These are phyloP conservation scores for Trypanosoma caninum DNA, from an alignment of 208 protist genomes.

Conservation along the genomic window DNA sequence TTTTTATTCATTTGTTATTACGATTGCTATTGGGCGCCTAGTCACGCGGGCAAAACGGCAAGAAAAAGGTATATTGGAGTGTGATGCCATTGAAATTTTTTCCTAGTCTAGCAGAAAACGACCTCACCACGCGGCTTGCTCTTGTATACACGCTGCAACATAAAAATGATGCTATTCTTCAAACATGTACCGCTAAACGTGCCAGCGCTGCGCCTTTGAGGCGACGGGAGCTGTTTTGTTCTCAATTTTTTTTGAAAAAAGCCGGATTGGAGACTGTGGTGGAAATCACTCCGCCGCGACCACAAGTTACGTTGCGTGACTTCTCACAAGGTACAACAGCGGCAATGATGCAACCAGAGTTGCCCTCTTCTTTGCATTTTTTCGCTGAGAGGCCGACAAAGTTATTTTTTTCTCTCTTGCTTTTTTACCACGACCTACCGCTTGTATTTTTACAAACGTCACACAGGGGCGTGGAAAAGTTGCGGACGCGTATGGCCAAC, in stretches of 20 bases:
- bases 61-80: background rate
- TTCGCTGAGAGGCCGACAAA: background rate
- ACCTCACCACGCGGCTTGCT: slow-evolving; percentile 1
- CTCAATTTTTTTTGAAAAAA: background rate
- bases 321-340: background rate
- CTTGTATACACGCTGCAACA: slow-evolving; percentile 12
- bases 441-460: background rate
- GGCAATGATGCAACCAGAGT: background rate
- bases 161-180: slow-evolving; percentile 9
- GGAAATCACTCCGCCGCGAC: background rate
- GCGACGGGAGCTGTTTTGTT: background rate
- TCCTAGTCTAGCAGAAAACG: background rate
- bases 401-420: background rate
- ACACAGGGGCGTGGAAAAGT: background rate
- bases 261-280: background rate
- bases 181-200: background rate
- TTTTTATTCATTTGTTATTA: background rate
- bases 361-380: background rate
- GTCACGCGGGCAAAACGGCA: background rate
- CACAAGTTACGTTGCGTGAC: background rate
- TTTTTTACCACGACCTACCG: background rate
- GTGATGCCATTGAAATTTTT: slow-evolving; percentile 23
- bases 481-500: background rate
- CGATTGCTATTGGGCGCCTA: background rate
- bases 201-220: background rate